Evolutionary conservation across 2,329 filamentous ascomycete genomes (phyloP).

Genomic region (Aspergillus felis): DNA sequence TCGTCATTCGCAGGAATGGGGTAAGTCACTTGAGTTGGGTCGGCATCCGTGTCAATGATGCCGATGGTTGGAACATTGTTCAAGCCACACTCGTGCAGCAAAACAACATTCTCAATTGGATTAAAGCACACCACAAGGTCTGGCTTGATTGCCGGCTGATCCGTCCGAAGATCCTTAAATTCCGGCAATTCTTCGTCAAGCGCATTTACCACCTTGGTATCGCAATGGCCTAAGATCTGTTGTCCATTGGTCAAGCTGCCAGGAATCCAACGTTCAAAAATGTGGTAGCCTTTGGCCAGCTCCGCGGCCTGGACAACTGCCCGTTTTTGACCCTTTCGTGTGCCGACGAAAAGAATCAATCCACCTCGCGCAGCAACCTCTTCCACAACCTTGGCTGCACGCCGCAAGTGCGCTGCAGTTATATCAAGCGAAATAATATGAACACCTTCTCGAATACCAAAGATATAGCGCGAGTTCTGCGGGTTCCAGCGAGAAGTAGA

Average conservation of each 20-base stretch:
- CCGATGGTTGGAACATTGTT: conserved; percentile 92
- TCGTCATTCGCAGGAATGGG: conserved; percentile 96
- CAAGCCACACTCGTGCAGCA: conserved; percentile 86
- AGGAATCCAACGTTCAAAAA: conserved; percentile 91
- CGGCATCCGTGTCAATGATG: conserved; percentile 86
- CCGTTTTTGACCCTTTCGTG: conserved; percentile 73
- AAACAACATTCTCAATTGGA: conserved; percentile 82
- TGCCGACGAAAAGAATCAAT: conserved; percentile 86
- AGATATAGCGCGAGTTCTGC: conserved; percentile 89
- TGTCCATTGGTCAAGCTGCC: conserved; percentile 91
- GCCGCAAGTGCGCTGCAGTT: conserved; percentile 83
- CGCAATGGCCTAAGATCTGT: conserved; percentile 71
- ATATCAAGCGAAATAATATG: conserved; percentile 91
- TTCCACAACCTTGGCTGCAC: conserved; percentile 86
- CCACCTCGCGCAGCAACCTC: conserved; percentile 80
- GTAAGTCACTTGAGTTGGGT: conserved; percentile 93
- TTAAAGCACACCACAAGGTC: conserved; percentile 93
- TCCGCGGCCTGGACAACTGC: conserved; percentile 77
- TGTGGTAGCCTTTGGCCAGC: conserved; percentile 73
- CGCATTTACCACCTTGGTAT: conserved; percentile 72
- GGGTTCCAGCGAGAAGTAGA: conserved; percentile 91
- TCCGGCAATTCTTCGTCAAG: conserved; percentile 61
- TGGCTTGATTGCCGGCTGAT: conserved; percentile 67
- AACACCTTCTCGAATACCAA: conserved; percentile 79
- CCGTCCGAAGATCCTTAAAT: conserved; percentile 62